Conservation (phyloP, 768 basidiomycete species). For the Pleurotus djamor region DNA sequence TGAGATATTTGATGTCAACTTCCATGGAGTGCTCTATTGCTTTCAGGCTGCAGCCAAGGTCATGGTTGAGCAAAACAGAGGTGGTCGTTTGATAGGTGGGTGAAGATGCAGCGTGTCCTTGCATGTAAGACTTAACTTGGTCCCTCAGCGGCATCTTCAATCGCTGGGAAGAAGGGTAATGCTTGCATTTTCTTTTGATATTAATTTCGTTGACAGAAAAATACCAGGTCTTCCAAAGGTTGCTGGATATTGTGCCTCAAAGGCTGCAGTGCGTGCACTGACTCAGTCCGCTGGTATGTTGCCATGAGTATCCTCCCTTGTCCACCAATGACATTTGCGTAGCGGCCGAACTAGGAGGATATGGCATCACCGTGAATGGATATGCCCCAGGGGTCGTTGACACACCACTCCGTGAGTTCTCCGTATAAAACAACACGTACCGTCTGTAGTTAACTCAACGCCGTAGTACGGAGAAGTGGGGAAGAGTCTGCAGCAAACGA, state of each 20-base stretch:
- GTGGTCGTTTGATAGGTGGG: constrained; percentile 53
- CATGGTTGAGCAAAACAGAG: constrained; percentile 53
- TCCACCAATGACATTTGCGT: not conserved
- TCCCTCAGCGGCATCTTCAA: constrained; percentile 19
- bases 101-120: not conserved
- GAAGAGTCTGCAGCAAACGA: not conserved
- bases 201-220: not conserved
- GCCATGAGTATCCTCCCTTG: not conserved
- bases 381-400: constrained; percentile 31
- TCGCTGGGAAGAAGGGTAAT: constrained; percentile 24
- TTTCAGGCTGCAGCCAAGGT: constrained; percentile 62
- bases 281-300: constrained; percentile 35
- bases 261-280: constrained; percentile 37
- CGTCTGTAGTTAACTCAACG: not conserved
- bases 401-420: constrained; percentile 6
- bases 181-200: not conserved
- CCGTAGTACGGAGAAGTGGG: not conserved
- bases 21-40: constrained; percentile 56
- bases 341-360: constrained; percentile 34
- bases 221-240: not conserved
- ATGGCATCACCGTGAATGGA: constrained; percentile 40
- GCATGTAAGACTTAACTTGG: not conserved
- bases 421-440: not conserved
- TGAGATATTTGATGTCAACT: constrained; percentile 44
- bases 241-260: constrained; percentile 28